phyloP scores from a whole-genome alignment of 129 eudicot species.

The Escallonia herrerae region DNA sequence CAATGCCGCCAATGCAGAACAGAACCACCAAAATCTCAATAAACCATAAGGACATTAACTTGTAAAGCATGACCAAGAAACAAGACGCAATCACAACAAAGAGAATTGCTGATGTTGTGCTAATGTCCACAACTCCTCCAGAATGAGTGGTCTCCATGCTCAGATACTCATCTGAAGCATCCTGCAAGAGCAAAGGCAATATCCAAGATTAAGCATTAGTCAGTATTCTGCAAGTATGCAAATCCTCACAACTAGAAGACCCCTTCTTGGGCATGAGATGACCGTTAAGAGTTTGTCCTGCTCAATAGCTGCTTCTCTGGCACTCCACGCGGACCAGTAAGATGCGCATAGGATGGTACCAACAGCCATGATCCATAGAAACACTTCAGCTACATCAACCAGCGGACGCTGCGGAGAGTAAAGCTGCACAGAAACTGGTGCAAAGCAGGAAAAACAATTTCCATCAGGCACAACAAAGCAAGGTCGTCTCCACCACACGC shows the following conservation, averaged over 20 bases:
- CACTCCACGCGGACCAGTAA: conserved; percentile 98
- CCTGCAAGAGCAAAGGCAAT: conserved; percentile 35
- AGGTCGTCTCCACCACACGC: background rate
- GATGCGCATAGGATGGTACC: conserved; percentile 97
- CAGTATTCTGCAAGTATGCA: background rate
- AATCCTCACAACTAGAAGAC: too few relatives aligned
- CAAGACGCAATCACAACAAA: conserved; percentile 96
- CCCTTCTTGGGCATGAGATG: conserved; percentile 5
- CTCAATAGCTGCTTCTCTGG: conserved; percentile 94
- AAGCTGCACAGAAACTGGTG: conserved; percentile 86
- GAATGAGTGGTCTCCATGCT: conserved; percentile 36
- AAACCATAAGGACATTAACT: conserved; percentile 93
- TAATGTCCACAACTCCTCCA: conserved; percentile 79
- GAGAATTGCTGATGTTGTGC: conserved; percentile 78
- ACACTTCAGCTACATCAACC: conserved; percentile 98
- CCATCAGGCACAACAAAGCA: background rate
- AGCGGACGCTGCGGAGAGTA: conserved; percentile 89
- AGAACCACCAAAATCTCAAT: conserved; percentile 94
- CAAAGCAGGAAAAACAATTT: conserved; percentile 10
- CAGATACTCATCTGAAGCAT: conserved; percentile 61
- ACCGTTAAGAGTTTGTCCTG: conserved; percentile 91
- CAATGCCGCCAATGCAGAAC: conserved; percentile 92
- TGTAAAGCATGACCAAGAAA: conserved; percentile 95
- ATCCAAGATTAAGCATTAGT: conserved; percentile 15
- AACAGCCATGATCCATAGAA: conserved; percentile 98